phyloP scores from a whole-genome alignment of 2,329 filamentous ascomycete species.

The Leptographium flavum region DNA sequence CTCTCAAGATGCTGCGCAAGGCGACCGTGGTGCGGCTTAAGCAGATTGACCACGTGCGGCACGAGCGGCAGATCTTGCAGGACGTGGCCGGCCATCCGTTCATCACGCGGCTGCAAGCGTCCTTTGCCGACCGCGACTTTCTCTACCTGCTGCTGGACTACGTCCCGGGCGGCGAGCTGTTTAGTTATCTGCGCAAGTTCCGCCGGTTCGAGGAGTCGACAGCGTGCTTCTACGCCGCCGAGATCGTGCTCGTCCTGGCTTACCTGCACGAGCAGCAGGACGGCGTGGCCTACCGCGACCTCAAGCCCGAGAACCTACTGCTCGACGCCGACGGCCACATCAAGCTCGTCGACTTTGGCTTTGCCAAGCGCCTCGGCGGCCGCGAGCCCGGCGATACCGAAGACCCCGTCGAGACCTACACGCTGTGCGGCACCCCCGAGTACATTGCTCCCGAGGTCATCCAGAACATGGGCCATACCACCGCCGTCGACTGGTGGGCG shows the following conservation, averaged over 20 bases:
- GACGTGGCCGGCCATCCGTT: conserved; percentile 71
- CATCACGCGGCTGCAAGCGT: conserved; percentile 64
- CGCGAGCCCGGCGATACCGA: conserved; percentile 17
- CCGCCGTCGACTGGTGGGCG: conserved; percentile 79
- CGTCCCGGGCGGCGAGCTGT: conserved; percentile 71
- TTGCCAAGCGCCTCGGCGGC: conserved; percentile 62
- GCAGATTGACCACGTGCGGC: conserved; percentile 75
- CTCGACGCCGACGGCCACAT: conserved; percentile 67
- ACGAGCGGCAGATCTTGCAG: conserved; percentile 65
- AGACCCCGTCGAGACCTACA: conserved; percentile 53
- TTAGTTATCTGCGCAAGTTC: conserved; percentile 65
- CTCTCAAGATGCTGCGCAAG: conserved; percentile 66
- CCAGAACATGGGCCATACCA: conserved; percentile 63
- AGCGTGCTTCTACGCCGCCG: conserved; percentile 69
- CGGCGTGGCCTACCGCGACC: conserved; percentile 63
- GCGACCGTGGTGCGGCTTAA: conserved; percentile 66
- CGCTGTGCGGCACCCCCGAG: conserved; percentile 70
- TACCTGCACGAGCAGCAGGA: conserved; percentile 68
- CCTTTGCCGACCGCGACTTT: conserved; percentile 66
- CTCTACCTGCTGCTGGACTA: conserved; percentile 77
- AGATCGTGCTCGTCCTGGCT: conserved; percentile 70
- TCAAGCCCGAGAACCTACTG: conserved; percentile 73
- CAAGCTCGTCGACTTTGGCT: conserved; percentile 74
- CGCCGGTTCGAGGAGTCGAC: conserved; percentile 67
- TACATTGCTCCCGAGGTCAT: conserved; percentile 78